Conservation (phyloP, 164 flowering plant species). For the Chloranthus sessilifolius region DNA sequence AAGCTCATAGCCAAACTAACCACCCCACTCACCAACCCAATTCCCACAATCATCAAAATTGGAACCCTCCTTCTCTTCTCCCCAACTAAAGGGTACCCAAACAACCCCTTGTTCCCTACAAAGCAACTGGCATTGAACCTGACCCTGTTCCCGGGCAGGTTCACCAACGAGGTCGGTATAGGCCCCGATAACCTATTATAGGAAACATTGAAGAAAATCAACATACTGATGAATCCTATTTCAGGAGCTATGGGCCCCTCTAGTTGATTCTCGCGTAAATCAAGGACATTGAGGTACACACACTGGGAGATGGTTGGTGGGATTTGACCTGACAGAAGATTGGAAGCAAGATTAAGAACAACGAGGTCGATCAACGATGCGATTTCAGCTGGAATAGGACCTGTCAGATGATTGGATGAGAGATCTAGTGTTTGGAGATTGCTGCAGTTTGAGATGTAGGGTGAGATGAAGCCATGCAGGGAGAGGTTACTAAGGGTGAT, state of each 20-base stretch:
- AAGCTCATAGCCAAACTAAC: slow-evolving; percentile 75
- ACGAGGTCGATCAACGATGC: slow-evolving; percentile 68
- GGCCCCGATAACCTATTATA: slow-evolving; percentile 55
- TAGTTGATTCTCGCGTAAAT: slow-evolving; percentile 59
- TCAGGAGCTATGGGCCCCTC: slow-evolving; percentile 66
- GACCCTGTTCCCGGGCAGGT: slow-evolving; percentile 49
- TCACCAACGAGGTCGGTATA: slow-evolving; percentile 53
- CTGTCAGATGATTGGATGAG: slow-evolving; percentile 62
- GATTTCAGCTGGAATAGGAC: slow-evolving; percentile 65
- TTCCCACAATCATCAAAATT: slow-evolving; percentile 71
- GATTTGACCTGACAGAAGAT: slow-evolving; percentile 51
- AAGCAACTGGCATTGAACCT: slow-evolving; percentile 65
- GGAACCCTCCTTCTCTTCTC: slow-evolving; percentile 47
- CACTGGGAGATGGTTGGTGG: slow-evolving; percentile 66
- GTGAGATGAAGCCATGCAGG: slow-evolving; percentile 65
- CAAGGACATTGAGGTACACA: slow-evolving; percentile 82
- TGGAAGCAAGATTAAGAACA: slow-evolving; percentile 74
- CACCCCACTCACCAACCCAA: slow-evolving; percentile 88
- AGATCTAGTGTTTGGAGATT: slow-evolving; percentile 82
- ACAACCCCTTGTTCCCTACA: slow-evolving; percentile 68
- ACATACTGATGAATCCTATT: slow-evolving; percentile 48
- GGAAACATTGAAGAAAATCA: slow-evolving; percentile 68
- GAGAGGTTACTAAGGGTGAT: slow-evolving; percentile 58
- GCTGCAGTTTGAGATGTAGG: slow-evolving; percentile 70
- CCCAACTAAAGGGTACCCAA: slow-evolving; percentile 70